Evolutionary conservation across 805 yeast genomes (phyloP).

Genomic region (Komagataella kurtzmanii): DNA sequence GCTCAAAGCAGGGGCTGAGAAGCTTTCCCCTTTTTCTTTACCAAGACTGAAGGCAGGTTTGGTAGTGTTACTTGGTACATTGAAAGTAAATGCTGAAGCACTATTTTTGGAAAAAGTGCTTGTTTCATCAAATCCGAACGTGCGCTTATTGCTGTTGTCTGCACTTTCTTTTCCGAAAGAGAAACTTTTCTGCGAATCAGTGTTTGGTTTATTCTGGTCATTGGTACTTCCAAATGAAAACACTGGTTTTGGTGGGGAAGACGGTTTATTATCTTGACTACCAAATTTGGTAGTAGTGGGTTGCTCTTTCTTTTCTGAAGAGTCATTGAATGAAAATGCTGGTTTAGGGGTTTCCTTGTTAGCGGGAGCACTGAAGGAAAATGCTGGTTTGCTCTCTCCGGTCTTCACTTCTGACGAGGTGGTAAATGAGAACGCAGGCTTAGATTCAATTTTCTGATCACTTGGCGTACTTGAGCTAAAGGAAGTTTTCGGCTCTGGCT

Average conservation of each 20-base stretch:
- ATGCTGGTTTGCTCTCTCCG: background rate
- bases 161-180: background rate
- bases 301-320: background rate
- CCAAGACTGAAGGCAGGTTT: constrained; percentile 1
- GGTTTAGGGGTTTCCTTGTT: background rate
- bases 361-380: background rate
- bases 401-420: background rate
- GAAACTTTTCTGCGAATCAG: background rate
- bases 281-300: constrained; percentile 2
- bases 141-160: background rate
- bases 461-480: background rate
- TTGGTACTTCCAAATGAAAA: constrained; percentile 3
- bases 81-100: background rate
- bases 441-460: background rate
- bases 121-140: background rate
- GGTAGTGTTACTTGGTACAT: background rate
- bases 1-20: constrained; percentile 1
- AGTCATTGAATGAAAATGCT: background rate
- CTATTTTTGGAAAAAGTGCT: background rate
- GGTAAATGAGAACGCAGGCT: background rate
- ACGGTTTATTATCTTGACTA: background rate
- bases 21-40: background rate
- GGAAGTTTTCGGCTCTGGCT: background rate
- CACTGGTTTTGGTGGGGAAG: background rate
- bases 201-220: background rate